Conservation (phyloP, 257 asterid species). For the Solanum rostratum region DNA sequence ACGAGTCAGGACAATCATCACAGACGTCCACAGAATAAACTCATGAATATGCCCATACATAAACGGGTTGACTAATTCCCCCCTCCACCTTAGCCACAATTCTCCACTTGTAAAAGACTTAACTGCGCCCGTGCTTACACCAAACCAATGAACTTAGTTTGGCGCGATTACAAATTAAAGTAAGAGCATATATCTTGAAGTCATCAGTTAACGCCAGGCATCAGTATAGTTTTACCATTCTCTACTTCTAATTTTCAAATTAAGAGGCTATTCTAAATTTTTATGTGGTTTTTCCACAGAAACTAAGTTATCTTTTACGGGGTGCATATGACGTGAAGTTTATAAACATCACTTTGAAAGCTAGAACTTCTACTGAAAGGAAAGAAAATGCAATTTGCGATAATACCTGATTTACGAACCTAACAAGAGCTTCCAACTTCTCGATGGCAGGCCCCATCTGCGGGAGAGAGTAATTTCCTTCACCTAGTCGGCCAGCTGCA, state of each 20-base stretch:
- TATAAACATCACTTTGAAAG: not conserved
- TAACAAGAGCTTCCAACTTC: conserved; percentile 52
- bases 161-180: not conserved
- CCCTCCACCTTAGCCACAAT: not conserved
- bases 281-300: not conserved
- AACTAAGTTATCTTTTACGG: not conserved
- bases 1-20: not conserved
- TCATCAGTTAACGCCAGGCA: not conserved
- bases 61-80: not conserved
- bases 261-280: no score
- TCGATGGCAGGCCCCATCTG: conserved; percentile 58
- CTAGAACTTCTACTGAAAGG: not conserved
- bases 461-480: conserved; percentile 47
- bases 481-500: conserved; percentile 37
- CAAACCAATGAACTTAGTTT: not conserved
- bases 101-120: not conserved
- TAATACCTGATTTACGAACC: conserved; percentile 75
- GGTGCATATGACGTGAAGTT: not conserved
- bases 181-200: not conserved
- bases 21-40: not conserved
- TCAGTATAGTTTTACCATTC: not conserved
- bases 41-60: not conserved
- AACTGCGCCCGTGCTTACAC: not conserved
- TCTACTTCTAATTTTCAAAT: no score
- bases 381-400: not conserved